Evolutionary conservation across 768 basidiomycete species (phyloP), one percentile per base, ranked within the genome.

Genomic region (Termitomyces sp.): DNA sequence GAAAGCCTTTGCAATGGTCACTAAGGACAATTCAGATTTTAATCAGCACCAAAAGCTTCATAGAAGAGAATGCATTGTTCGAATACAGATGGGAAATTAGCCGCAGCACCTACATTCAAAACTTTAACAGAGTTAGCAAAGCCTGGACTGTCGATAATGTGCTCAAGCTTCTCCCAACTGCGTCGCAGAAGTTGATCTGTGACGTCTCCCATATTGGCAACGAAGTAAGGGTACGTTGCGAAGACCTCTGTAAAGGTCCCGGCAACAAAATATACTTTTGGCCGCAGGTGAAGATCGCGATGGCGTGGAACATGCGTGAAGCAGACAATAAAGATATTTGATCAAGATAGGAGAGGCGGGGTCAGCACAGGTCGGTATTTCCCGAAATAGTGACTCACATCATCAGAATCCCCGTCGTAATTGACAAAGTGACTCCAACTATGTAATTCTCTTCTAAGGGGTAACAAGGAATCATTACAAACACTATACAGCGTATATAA

Each of bases 151-250:
- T 65, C 63, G 49, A 65, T 64, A 45, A 77, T 77, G 49, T 68
- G 69, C 42, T 72, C 66, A 42, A 77, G 70, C 31, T 76, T 65
- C 54, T 74, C 75, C 73, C 73, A 78, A 8, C 75, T 76, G 21
- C 66, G 71, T 55, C 66, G 58, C 64, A 73, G 71, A n/a, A 75
- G 58, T 44, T 64, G 69, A 32, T 58, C 55, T 14, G 72, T 64
- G 12, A 64, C 62, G 45, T 72, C 68, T 14, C 66, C 60, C 17
- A 67, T 63, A 58, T 71, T 71, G 8, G 66, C 59, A 11, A 63
- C 43, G 35, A 68, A 60, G 23, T 62, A 57, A 35, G 72, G 70
- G 57, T 73, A 73, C 25, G 73, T 66, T 67, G 72, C 70, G 21
- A 56, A 50, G 46, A 62, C 57, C 1, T 62, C 71, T 8, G 59